phyloP scores from a whole-genome alignment of 2,329 filamentous ascomycete genomes.

The Diaporthe vaccinii region DNA sequence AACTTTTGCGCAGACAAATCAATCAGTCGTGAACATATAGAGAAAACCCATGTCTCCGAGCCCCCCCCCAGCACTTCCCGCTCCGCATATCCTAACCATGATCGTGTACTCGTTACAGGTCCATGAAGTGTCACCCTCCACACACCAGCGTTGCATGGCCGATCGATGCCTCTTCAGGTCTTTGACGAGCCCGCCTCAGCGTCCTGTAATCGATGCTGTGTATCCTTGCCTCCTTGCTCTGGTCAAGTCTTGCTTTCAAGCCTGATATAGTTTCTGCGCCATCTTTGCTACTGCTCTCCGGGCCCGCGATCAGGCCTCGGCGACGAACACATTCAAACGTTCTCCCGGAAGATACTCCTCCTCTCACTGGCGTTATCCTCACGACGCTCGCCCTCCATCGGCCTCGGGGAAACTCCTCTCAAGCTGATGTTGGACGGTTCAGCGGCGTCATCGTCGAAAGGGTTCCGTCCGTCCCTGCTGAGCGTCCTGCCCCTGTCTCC shows the following conservation, averaged over 20 bases:
- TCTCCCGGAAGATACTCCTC: conserved; percentile 78
- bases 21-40: conserved; percentile 7
- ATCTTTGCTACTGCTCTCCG: not conserved
- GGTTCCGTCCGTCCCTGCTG: conserved; percentile 66
- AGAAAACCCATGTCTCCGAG: conserved; percentile 17
- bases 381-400: conserved; percentile 67
- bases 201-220: not conserved
- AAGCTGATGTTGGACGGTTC: conserved; percentile 73
- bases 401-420: conserved; percentile 81
- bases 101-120: conserved; percentile 15
- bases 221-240: not conserved
- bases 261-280: not conserved
- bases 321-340: conserved; percentile 62
- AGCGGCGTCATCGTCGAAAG: conserved; percentile 77
- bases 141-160: not conserved
- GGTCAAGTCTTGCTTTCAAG: not conserved
- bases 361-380: conserved; percentile 64
- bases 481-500: conserved; percentile 56
- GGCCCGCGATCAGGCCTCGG: not conserved
- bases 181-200: not conserved
- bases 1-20: conserved; percentile 16
- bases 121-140: not conserved
- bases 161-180: not conserved
- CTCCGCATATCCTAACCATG: conserved; percentile 24
- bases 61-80: not conserved